These are phyloP conservation scores for Pinguiococcus pyrenoidosus DNA, from an alignment of 108 stramenopile genomes.

Conservation along the genomic window DNA sequence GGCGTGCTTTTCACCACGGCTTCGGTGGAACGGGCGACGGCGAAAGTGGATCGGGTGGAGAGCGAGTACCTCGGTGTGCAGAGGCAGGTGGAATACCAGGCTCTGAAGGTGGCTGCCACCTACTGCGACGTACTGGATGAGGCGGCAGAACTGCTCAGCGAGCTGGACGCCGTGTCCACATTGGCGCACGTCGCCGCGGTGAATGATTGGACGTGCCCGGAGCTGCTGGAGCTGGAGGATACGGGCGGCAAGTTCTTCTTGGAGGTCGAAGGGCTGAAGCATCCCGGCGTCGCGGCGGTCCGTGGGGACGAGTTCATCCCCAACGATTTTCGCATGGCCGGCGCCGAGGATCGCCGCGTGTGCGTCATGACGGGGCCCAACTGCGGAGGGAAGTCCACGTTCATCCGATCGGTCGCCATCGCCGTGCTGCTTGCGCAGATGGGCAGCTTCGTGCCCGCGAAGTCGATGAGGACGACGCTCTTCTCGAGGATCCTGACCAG, in stretches of 20 bases:
- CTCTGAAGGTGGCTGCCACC: slow-evolving; percentile 17
- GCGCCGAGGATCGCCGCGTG: neutral
- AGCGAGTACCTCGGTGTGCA: slow-evolving; percentile 21
- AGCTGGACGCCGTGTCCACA: slow-evolving; percentile 6
- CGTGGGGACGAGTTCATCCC: slow-evolving; percentile 22
- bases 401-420: slow-evolving; percentile 25
- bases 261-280: slow-evolving; percentile 12
- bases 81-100: slow-evolving; percentile 17
- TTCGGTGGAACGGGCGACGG: slow-evolving; percentile 3
- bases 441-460: slow-evolving; percentile 32
- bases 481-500: slow-evolving; percentile 27
- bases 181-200: slow-evolving; percentile 2
- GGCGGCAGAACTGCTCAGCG: neutral
- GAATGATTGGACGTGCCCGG: slow-evolving; percentile 15
- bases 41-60: slow-evolving; percentile 13
- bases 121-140: slow-evolving; percentile 2
- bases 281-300: slow-evolving; percentile 22
- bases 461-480: slow-evolving; percentile 16
- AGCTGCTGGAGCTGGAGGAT: slow-evolving; percentile 7
- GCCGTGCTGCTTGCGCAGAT: slow-evolving; percentile 38
- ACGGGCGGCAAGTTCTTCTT: neutral
- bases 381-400: slow-evolving; percentile 43
- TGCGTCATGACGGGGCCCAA: slow-evolving; percentile 35
- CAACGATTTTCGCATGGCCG: slow-evolving; percentile 16
- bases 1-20: slow-evolving; percentile 29